A percentile compares a stretch with the other conserved stretches of the same genome.
These are phyloP conservation scores for Tylopilus felleus DNA, from an alignment of 768 basidiomycete genomes.

Conservation along the genomic window DNA sequence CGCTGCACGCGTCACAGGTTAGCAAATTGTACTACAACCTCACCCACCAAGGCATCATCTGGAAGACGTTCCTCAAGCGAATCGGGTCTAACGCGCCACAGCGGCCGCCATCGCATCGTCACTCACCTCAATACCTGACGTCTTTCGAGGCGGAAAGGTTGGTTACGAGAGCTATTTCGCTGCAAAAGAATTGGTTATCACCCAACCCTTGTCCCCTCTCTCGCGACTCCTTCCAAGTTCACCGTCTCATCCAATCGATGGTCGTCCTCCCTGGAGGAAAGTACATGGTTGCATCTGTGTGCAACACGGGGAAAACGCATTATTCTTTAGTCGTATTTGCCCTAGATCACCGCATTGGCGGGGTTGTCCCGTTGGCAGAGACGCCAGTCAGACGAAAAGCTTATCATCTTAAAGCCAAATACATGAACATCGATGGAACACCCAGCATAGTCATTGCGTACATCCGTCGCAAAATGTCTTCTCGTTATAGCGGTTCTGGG, in stretches of 20 bases:
- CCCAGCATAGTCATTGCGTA: slow-evolving; percentile 58
- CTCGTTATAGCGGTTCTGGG: slow-evolving; percentile 17
- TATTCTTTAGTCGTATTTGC: slow-evolving; percentile 53
- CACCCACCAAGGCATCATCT: slow-evolving; percentile 65
- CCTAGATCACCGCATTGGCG: slow-evolving; percentile 49
- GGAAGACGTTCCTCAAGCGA: slow-evolving; percentile 59
- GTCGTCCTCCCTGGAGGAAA: slow-evolving; percentile 63
- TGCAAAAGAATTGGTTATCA: slow-evolving; percentile 58
- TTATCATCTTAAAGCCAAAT: slow-evolving; percentile 58
- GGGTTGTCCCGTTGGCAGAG: slow-evolving; percentile 45
- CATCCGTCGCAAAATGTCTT: slow-evolving; percentile 36
- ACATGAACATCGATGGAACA: slow-evolving; percentile 43
- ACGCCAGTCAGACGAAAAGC: slow-evolving; percentile 49
- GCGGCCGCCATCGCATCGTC: slow-evolving; percentile 55
- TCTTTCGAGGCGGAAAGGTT: slow-evolving; percentile 50
- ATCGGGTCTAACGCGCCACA: slow-evolving; percentile 58
- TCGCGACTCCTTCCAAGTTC: slow-evolving; percentile 24
- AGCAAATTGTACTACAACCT: slow-evolving; percentile 57
- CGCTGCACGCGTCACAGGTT: slow-evolving; percentile 37
- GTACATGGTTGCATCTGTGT: slow-evolving; percentile 60
- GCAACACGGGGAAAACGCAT: slow-evolving; percentile 39
- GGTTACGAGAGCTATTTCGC: slow-evolving; percentile 55
- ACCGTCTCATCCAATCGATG: slow-evolving; percentile 48
- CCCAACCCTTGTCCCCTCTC: slow-evolving; percentile 33
- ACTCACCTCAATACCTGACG: slow-evolving; percentile 32